These are phyloP conservation scores for Suhomyces prunicola DNA, from an alignment of 805 yeast genomes.

Conservation along the genomic window DNA sequence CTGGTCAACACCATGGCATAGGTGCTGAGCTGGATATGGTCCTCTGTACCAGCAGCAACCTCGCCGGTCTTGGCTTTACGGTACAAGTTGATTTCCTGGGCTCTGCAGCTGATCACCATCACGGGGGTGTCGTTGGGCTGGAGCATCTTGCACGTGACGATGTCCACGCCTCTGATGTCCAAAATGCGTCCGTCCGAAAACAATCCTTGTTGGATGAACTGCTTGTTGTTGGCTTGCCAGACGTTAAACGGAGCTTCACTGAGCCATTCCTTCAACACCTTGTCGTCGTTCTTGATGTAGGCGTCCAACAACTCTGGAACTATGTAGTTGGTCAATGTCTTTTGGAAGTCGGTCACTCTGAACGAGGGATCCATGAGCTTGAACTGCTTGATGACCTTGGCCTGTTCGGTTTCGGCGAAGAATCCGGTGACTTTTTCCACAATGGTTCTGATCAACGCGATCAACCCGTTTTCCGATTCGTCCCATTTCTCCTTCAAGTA, in stretches of 20 bases:
- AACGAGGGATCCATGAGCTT: constrained; percentile 88
- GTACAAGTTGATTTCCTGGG: constrained; percentile 90
- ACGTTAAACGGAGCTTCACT: constrained; percentile 96
- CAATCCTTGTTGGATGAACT: constrained; percentile 83
- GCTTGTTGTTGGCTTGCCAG: constrained; percentile 90
- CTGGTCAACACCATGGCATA: constrained; percentile 96
- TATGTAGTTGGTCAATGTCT: constrained; percentile 84
- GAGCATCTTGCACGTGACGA: constrained; percentile 79
- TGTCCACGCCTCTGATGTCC: constrained; percentile 93
- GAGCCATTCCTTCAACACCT: constrained; percentile 82
- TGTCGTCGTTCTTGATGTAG: constrained; percentile 85
- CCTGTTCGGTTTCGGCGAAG: constrained; percentile 95
- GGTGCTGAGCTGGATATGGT: constrained; percentile 86
- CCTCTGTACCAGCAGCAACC: constrained; percentile 93
- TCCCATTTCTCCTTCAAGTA: constrained; percentile 75
- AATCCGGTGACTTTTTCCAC: constrained; percentile 79
- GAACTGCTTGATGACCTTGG: constrained; percentile 83
- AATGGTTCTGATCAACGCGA: constrained; percentile 75
- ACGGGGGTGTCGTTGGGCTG: constrained; percentile 94
- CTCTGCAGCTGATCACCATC: constrained; percentile 89
- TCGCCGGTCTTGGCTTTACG: constrained; percentile 90
- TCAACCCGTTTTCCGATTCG: constrained; percentile 89
- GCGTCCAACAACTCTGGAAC: constrained; percentile 96
- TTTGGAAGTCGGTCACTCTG: constrained; percentile 71
- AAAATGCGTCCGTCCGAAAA: constrained; percentile 88